Percentiles rank a stretch among this genome's conserved stretches.
These are phyloP conservation scores for Boletus pseudo-olivaceus DNA, from an alignment of 768 basidiomycete genomes.

Conservation along the genomic window DNA sequence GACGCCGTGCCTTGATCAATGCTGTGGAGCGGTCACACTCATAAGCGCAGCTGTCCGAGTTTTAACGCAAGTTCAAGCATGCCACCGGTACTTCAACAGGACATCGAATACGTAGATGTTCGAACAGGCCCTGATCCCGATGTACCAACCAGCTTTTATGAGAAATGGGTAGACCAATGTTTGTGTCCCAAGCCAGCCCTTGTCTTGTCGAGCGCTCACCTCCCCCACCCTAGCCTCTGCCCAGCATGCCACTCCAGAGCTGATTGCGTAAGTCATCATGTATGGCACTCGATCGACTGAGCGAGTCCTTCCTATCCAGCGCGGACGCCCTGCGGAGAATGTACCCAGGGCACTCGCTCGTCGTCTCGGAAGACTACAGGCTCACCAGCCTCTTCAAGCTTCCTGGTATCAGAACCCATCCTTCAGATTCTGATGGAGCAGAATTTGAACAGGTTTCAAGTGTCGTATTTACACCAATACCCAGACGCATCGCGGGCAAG, in stretches of 20 bases:
- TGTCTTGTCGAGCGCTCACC: constrained; percentile 3
- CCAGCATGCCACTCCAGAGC: constrained; percentile 42
- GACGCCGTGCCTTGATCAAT: background rate
- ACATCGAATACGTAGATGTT: constrained; percentile 27
- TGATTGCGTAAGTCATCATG: constrained; percentile 41
- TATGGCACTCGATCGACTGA: background rate
- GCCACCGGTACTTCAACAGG: constrained; percentile 13
- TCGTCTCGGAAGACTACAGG: constrained; percentile 46
- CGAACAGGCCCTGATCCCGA: background rate
- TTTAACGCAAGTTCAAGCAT: constrained; percentile 7
- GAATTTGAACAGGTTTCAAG: constrained; percentile 47
- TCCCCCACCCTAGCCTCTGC: constrained; percentile 44
- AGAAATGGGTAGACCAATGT: constrained; percentile 54
- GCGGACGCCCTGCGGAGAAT: constrained; percentile 50
- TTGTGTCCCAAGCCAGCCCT: constrained; percentile 5
- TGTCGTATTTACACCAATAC: constrained; percentile 46
- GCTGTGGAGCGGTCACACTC: constrained; percentile 7
- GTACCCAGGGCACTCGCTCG: constrained; percentile 60
- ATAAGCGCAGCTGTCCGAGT: constrained; percentile 1
- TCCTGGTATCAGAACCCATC: constrained; percentile 45
- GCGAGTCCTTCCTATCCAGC: constrained; percentile 15
- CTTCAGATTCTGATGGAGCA: constrained; percentile 46
- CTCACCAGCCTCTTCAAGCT: constrained; percentile 48
- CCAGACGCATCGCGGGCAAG: constrained; percentile 36
- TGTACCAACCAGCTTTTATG: constrained; percentile 41